phyloP scores from a whole-genome alignment of 2,329 filamentous ascomycete genomes.

The Calonectria crousiana region DNA sequence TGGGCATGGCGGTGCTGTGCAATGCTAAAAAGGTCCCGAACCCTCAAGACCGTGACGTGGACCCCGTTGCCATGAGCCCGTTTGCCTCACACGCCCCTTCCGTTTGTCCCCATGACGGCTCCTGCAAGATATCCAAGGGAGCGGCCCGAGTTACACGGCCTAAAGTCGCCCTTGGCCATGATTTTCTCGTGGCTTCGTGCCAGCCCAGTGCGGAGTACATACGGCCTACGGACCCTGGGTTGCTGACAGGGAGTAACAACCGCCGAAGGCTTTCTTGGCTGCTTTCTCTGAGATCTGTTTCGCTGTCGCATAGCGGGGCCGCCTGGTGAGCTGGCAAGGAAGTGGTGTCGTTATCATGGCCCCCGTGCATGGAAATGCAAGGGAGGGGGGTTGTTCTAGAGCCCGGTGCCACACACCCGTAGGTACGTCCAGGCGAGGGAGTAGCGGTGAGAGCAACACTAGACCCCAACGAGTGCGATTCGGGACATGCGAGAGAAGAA shows the following conservation, averaged over 20 bases:
- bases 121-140: constrained; percentile 43
- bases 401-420: constrained; percentile 36
- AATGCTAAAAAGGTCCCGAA: not conserved
- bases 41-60: constrained; percentile 16
- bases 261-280: constrained; percentile 39
- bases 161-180: constrained; percentile 27
- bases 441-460: constrained; percentile 45
- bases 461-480: constrained; percentile 40
- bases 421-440: constrained; percentile 37
- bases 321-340: constrained; percentile 44
- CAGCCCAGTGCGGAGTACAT: constrained; percentile 43
- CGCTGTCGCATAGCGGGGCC: constrained; percentile 36
- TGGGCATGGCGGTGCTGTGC: not conserved
- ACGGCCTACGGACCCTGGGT: constrained; percentile 32
- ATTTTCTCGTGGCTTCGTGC: constrained; percentile 38
- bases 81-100: constrained; percentile 26
- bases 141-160: constrained; percentile 36
- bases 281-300: constrained; percentile 44
- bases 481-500: constrained; percentile 27
- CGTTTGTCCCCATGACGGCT: constrained; percentile 38
- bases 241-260: constrained; percentile 41
- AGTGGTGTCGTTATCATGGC: constrained; percentile 43
- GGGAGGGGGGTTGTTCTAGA: constrained; percentile 40
- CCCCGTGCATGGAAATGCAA: constrained; percentile 39
- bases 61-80: constrained; percentile 21